phyloP scores from a whole-genome alignment of 164 flowering plant genomes.

The Cinnamomum chago region DNA sequence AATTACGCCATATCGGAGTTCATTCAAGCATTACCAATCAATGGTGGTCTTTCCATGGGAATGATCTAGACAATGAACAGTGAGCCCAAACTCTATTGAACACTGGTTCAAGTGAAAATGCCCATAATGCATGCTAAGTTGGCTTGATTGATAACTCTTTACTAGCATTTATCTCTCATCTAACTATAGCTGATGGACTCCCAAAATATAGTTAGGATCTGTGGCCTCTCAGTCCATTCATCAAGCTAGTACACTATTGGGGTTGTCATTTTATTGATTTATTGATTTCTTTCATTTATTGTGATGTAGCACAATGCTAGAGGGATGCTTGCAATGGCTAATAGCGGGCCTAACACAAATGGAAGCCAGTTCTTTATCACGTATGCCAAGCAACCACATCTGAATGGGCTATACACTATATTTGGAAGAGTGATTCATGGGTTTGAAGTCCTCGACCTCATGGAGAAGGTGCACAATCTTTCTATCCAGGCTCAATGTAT shows the following conservation, averaged over 20 bases:
- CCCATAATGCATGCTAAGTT: not conserved
- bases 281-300: not conserved
- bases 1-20: not conserved
- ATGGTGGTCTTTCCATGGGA: not conserved
- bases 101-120: not conserved
- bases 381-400: conserved; percentile 91
- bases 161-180: not conserved
- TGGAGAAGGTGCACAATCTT: conserved; percentile 69
- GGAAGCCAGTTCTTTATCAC: conserved; percentile 91
- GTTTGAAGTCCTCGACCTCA: conserved; percentile 91
- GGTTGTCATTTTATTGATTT: not conserved
- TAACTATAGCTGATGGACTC: not conserved
- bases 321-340: conserved; percentile 90
- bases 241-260: not conserved
- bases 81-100: not conserved
- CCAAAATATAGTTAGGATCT: not conserved
- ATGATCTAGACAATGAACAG: not conserved
- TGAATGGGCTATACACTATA: conserved; percentile 89
- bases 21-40: not conserved
- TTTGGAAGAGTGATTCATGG: conserved; percentile 98
- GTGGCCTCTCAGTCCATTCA: not conserved
- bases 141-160: not conserved
- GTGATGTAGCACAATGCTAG: conserved; percentile 76
- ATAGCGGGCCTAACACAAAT: conserved; percentile 93
- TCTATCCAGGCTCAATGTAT: not conserved